phyloP scores from a whole-genome alignment of 306 rosid genomes.

The Malus fusca region DNA sequence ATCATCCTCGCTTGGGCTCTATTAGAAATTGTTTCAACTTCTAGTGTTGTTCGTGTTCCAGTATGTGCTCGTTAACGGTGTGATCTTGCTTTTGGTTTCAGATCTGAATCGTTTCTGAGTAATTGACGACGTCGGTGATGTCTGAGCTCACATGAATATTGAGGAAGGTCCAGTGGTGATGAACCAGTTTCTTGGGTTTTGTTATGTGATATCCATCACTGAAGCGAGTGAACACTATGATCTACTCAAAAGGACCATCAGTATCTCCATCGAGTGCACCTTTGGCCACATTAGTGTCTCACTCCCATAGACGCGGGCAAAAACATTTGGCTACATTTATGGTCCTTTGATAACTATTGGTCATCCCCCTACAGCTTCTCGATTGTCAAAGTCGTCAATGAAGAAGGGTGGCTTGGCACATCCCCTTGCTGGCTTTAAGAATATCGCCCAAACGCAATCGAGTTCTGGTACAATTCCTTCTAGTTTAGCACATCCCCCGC shows the following conservation, averaged over 20 bases:
- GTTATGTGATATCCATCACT: constrained; percentile 32
- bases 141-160: constrained; percentile 44
- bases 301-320: constrained; percentile 10
- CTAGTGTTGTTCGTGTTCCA: constrained; percentile 15
- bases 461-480: constrained; percentile 48
- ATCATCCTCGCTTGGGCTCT: constrained; percentile 22
- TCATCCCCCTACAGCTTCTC: constrained; percentile 45
- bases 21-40: constrained; percentile 17
- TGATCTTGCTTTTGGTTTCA: constrained; percentile 40
- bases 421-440: constrained; percentile 40
- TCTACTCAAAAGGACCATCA: constrained; percentile 11
- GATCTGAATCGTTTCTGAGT: constrained; percentile 40
- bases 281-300: constrained; percentile 16
- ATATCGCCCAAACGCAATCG: constrained; percentile 45
- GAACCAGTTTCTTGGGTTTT: constrained; percentile 37
- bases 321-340: constrained; percentile 19
- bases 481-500: constrained; percentile 55
- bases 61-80: constrained; percentile 13
- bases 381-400: constrained; percentile 47
- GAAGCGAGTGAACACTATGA: constrained; percentile 23
- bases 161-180: constrained; percentile 25
- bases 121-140: constrained; percentile 46
- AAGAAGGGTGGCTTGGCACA: constrained; percentile 46
- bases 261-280: constrained; percentile 25
- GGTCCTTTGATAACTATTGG: constrained; percentile 35